phyloP scores from a whole-genome alignment of 108 stramenopile species.

The Skeletonema potamos region DNA sequence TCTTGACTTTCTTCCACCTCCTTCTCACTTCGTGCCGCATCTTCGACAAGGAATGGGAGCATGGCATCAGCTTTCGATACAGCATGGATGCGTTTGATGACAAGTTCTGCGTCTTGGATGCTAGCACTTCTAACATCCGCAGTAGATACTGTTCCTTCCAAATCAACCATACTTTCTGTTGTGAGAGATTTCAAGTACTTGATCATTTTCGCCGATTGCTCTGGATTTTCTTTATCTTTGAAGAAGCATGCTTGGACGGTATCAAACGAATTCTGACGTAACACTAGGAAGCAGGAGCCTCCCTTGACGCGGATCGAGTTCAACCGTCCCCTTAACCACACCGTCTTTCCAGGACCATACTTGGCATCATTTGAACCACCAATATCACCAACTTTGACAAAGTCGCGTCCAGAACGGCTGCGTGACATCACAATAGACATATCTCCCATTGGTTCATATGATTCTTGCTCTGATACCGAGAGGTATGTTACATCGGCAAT shows the following conservation, averaged over 20 bases:
- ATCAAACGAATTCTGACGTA: conserved; percentile 89
- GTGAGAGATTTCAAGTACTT: conserved; percentile 90
- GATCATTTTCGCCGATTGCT: conserved; percentile 85
- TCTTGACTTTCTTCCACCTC: conserved; percentile 91
- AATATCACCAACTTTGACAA: conserved; percentile 61
- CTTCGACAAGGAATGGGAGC: conserved; percentile 95
- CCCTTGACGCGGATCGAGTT: conserved; percentile 96
- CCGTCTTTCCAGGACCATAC: conserved; percentile 59
- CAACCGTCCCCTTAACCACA: conserved; percentile 92
- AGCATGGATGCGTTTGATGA: conserved; percentile 80
- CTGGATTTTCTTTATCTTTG: conserved; percentile 92
- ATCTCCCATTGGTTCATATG: conserved; percentile 73
- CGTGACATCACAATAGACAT: conserved; percentile 74
- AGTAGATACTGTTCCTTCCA: conserved; percentile 77
- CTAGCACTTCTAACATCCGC: conserved; percentile 83
- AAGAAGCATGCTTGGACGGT: conserved; percentile 95
- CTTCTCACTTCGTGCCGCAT: conserved; percentile 88
- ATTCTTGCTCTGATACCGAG: conserved; percentile 62
- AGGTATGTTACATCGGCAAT: conserved; percentile 79
- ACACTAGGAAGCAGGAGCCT: conserved; percentile 92
- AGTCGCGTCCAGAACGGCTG: conserved; percentile 69
- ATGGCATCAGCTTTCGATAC: conserved; percentile 83
- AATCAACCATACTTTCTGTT: conserved; percentile 89
- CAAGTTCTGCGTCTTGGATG: conserved; percentile 77
- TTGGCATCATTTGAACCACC: conserved; percentile 34